Base-by-base conservation (phyloP, 208 protist genomes). In the Acanthamoeba lenticulata region DNA sequence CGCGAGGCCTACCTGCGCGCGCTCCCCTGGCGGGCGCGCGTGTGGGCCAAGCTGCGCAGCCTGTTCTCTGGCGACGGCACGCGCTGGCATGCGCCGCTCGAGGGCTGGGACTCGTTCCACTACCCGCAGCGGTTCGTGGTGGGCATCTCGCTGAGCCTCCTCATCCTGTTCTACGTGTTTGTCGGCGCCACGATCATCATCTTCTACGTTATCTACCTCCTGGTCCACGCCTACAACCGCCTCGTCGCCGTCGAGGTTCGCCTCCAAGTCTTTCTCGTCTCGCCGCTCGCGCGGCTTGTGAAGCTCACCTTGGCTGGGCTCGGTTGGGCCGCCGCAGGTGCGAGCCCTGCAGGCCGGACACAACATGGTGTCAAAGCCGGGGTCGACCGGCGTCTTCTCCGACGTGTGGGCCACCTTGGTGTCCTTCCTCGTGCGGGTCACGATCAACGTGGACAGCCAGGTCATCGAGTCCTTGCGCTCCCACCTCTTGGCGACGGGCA, bases 201-300 rank as follows among this genome's bases (percentile, higher is more conserved):
- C 29, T 57, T n/a, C 77, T 86, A 86, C 21, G n/a, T 86, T 99
- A 97, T 99, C 99, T 15, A 99, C 98, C 38, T 99, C 97, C 52
- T 99, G 99, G 45, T 99, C 99, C 95, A 99, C 99, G 9, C 99
- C 99, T 11, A 99, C 97, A 55, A 99, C 99, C 98, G 99, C 99
- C 32, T 99, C 99, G 24, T 99, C 99, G 44, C 99, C 99, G 96
- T 99, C 99, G 15, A 99, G 97, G 95, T 99, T 98, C 95, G 99
- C 99, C 91, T 99, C 99, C 85, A 96, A 65, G 2, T 94, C 4
- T 4, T 11, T 92, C 42, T 0, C 6, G 24, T 27, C 32, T 42
- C 13, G 6, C 11, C 24, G 24, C 6, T 86, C 15, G 36, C 32
- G 17, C 9, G 17, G 36, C 36, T 77, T 42, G 32, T 77, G 36